phyloP scores from a whole-genome alignment of 352 stramenopile genomes.

The Phytophthora litchii region DNA sequence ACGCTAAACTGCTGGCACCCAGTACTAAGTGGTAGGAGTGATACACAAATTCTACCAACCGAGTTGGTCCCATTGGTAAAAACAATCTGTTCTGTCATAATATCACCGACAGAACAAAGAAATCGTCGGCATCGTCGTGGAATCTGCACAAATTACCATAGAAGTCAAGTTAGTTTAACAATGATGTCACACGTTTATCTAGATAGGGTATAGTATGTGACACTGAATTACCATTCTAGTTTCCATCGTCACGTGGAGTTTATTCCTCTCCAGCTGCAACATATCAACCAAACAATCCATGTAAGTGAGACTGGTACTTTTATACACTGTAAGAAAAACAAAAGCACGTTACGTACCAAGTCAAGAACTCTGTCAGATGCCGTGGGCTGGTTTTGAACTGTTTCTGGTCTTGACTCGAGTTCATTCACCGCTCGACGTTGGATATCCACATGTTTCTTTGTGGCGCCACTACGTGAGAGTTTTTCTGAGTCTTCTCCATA shows the following conservation, averaged over 20 bases:
- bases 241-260: conserved; percentile 33
- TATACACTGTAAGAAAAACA: neutral
- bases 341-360: conserved; percentile 20
- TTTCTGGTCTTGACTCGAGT: conserved; percentile 5
- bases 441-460: conserved; percentile 6
- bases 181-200: neutral
- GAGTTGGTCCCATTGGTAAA: conserved; percentile 73
- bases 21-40: conserved; percentile 78
- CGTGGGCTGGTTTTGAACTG: conserved; percentile 6
- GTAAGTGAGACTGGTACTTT: conserved; percentile 9
- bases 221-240: conserved; percentile 27
- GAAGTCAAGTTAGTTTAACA: conserved; percentile 2
- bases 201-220: neutral
- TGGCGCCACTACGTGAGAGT: conserved; percentile 1
- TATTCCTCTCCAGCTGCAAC: conserved; percentile 30
- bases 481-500: conserved; percentile 7
- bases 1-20: conserved; percentile 87
- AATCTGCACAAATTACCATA: conserved; percentile 35
- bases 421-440: conserved; percentile 4
- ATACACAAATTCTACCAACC: conserved; percentile 74
- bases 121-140: conserved; percentile 68
- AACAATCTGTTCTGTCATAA: conserved; percentile 75
- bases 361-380: conserved; percentile 18
- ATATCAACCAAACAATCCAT: conserved; percentile 1
- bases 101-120: conserved; percentile 71